phyloP scores from a whole-genome alignment of 1,284 basidiomycete genomes.

The Xanthoconium separans region DNA sequence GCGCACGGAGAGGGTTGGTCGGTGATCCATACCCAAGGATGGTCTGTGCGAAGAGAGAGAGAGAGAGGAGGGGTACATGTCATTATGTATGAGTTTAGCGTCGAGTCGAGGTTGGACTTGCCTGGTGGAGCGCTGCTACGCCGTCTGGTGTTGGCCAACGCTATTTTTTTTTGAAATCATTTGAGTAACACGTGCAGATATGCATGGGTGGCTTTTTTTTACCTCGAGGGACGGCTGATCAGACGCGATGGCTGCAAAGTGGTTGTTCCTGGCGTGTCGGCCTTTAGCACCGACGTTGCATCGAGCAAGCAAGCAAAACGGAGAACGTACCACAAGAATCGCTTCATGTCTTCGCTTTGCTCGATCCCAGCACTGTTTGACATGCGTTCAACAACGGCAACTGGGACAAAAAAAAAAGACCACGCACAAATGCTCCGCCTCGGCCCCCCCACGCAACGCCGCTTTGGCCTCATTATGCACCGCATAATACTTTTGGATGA shows the following conservation, averaged over 20 bases:
- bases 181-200: too few species aligned
- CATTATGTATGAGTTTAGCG: too few species aligned
- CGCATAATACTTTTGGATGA: slow-evolving; percentile 57
- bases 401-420: too few species aligned
- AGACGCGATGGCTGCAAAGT: slow-evolving; percentile 72
- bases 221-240: slow-evolving; percentile 76
- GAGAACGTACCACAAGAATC: slow-evolving; percentile 56
- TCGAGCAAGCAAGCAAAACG: background rate
- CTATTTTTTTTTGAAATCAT: slow-evolving; percentile 30
- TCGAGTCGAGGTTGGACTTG: slow-evolving; percentile 22
- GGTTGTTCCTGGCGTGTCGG: slow-evolving; percentile 61
- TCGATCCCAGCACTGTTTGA: slow-evolving; percentile 54
- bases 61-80: background rate
- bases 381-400: too few species aligned
- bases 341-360: slow-evolving; percentile 69
- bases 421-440: slow-evolving; percentile 53
- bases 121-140: slow-evolving; percentile 55
- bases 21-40: slow-evolving; percentile 51
- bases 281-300: too few species aligned
- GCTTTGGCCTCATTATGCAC: slow-evolving; percentile 49
- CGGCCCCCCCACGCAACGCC: slow-evolving; percentile 35
- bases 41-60: slow-evolving; percentile 40
- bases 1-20: too few species aligned
- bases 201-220: background rate
- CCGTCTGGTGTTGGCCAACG: slow-evolving; percentile 55